Evolutionary conservation across 2,329 filamentous ascomycete genomes (phyloP).

Genomic region (Sclerotinia minor): DNA sequence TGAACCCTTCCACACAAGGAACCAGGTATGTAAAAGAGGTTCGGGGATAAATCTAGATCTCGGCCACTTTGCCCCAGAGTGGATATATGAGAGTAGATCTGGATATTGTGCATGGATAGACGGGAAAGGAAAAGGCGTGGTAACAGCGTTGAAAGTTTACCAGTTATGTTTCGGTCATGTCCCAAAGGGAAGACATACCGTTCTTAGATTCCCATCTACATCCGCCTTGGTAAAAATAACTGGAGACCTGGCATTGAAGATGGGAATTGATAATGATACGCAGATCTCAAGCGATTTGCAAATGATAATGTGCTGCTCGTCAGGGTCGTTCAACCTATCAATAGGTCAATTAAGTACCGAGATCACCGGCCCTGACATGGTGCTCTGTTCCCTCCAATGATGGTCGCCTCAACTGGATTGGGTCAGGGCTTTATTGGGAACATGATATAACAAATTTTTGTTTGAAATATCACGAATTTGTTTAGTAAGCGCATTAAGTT

Average conservation of each 20-base stretch:
- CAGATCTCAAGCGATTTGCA: background rate
- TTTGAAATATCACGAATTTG: background rate
- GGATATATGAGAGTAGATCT: constrained; percentile 10
- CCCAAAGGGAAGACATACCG: constrained; percentile 1
- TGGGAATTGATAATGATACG: background rate
- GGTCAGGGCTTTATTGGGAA: too few relatives aligned
- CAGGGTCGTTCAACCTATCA: background rate
- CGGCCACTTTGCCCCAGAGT: constrained; percentile 13
- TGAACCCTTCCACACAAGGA: background rate
- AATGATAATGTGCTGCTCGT: background rate
- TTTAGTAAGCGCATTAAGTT: background rate
- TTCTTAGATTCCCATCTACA: background rate
- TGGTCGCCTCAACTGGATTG: background rate
- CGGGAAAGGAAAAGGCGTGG: constrained; percentile 14
- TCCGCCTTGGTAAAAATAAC: background rate
- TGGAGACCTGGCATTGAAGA: background rate
- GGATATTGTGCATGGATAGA: constrained; percentile 7
- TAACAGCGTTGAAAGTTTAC: background rate
- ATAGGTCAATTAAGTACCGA: background rate
- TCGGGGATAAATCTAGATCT: constrained; percentile 4
- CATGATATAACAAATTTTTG: background rate
- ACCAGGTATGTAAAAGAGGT: constrained; percentile 15
- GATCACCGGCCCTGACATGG: background rate
- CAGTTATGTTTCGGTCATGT: background rate
- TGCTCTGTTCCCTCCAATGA: background rate